These are phyloP conservation scores for Neonectria hederae DNA, from an alignment of 2,329 filamentous ascomycete genomes.

Conservation along the genomic window DNA sequence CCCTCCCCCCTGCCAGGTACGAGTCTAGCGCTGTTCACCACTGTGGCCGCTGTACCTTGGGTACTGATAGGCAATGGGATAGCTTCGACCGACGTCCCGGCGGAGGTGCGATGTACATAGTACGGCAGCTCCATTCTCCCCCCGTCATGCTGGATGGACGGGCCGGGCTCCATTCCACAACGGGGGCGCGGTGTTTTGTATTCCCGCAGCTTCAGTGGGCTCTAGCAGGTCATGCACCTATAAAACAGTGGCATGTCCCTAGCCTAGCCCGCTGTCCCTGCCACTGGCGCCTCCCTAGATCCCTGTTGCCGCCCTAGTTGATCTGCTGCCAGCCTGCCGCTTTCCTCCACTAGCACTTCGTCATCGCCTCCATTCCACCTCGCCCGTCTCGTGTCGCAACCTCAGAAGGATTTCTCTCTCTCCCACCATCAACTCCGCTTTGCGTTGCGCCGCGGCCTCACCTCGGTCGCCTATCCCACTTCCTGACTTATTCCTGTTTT, in stretches of 20 bases:
- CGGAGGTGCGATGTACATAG: slow-evolving; percentile 11
- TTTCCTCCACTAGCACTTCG: neutral
- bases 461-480: neutral
- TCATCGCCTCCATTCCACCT: neutral
- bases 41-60: neutral
- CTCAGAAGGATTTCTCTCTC: neutral
- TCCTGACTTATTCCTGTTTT: too few relatives aligned
- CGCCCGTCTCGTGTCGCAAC: neutral
- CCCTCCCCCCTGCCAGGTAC: neutral
- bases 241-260: neutral
- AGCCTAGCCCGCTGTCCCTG: neutral
- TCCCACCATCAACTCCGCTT: neutral
- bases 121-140: neutral
- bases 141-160: neutral
- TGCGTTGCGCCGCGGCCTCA: neutral
- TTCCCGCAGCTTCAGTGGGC: neutral
- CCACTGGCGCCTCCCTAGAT: neutral
- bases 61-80: too few relatives aligned
- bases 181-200: neutral
- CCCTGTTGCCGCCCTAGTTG: neutral
- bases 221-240: neutral
- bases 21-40: neutral
- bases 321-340: neutral
- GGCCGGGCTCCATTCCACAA: neutral
- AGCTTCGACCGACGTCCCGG: neutral